These are phyloP conservation scores for Coprinopsis marcescibilis DNA, from an alignment of 768 basidiomycete genomes.

Conservation along the genomic window DNA sequence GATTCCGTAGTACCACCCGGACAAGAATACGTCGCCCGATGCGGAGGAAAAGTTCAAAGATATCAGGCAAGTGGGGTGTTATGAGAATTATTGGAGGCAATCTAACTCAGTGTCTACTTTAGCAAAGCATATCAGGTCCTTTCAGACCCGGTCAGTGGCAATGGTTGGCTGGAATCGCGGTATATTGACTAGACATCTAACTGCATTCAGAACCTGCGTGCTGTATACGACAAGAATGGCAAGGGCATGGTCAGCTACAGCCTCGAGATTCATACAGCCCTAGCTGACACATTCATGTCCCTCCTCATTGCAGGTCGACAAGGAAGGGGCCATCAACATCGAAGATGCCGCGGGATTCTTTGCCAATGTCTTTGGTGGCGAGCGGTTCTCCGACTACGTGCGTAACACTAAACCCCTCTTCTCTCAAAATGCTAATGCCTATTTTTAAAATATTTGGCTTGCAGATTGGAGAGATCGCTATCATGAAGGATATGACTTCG, in stretches of 20 bases:
- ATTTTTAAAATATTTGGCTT: not conserved
- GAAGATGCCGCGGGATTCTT: constrained; percentile 95
- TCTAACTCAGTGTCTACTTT: constrained; percentile 7
- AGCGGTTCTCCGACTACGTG: constrained; percentile 85
- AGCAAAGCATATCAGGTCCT: constrained; percentile 96
- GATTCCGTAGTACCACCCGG: constrained; percentile 74
- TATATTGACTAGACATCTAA: constrained; percentile 6
- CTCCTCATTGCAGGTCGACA: constrained; percentile 54
- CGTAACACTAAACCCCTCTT: constrained; percentile 23
- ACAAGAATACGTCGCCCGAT: constrained; percentile 89
- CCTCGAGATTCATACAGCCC: not conserved
- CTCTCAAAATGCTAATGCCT: not conserved
- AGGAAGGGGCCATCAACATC: constrained; percentile 72
- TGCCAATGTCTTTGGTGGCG: constrained; percentile 92
- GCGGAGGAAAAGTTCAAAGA: constrained; percentile 97
- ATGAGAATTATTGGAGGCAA: not conserved
- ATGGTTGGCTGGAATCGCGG: constrained; percentile 6
- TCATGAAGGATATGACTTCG: constrained; percentile 91
- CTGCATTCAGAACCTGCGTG: constrained; percentile 61
- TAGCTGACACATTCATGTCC: too few relatives aligned
- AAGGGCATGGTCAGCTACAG: constrained; percentile 65
- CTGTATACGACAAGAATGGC: constrained; percentile 94
- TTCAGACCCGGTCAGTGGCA: constrained; percentile 63
- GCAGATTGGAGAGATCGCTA: constrained; percentile 93
- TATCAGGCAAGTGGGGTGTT: constrained; percentile 57